Evolutionary conservation across 2,329 filamentous ascomycete species (phyloP).

Genomic region (Simplicillium sp.): DNA sequence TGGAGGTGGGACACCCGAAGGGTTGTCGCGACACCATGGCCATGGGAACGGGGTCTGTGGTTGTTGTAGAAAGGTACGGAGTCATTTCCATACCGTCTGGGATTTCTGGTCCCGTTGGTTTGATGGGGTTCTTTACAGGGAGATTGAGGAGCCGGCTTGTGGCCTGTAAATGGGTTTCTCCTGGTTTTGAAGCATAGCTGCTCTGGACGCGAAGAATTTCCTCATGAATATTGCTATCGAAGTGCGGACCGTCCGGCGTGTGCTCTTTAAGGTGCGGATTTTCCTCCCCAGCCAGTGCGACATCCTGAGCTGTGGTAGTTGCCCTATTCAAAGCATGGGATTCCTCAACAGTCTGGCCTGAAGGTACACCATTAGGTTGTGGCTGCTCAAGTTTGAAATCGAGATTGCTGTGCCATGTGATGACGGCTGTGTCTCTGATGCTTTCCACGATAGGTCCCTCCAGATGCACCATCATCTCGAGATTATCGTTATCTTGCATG

Average conservation of each 20-base stretch:
- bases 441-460: constrained; percentile 71
- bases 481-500: constrained; percentile 67
- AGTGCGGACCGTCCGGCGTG: constrained; percentile 49
- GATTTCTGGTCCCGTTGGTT: constrained; percentile 43
- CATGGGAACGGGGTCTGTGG: constrained; percentile 53
- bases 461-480: constrained; percentile 72
- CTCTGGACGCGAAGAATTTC: constrained; percentile 56
- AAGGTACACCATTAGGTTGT: constrained; percentile 33
- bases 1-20: constrained; percentile 53
- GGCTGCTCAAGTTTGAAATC: constrained; percentile 39
- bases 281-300: neutral
- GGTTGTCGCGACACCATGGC: constrained; percentile 62
- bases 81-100: constrained; percentile 48
- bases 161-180: constrained; percentile 46
- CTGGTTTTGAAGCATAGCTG: constrained; percentile 35
- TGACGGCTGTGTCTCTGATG: constrained; percentile 63
- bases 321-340: neutral
- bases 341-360: neutral
- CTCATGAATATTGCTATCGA: constrained; percentile 48
- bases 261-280: constrained; percentile 37
- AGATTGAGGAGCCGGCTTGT: constrained; percentile 59
- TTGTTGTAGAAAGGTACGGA: constrained; percentile 43
- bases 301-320: neutral
- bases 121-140: constrained; percentile 40
- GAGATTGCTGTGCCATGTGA: constrained; percentile 57